Base-by-base conservation (phyloP, 495 filamentous ascomycete species). In the Apodospora peruviana region DNA sequence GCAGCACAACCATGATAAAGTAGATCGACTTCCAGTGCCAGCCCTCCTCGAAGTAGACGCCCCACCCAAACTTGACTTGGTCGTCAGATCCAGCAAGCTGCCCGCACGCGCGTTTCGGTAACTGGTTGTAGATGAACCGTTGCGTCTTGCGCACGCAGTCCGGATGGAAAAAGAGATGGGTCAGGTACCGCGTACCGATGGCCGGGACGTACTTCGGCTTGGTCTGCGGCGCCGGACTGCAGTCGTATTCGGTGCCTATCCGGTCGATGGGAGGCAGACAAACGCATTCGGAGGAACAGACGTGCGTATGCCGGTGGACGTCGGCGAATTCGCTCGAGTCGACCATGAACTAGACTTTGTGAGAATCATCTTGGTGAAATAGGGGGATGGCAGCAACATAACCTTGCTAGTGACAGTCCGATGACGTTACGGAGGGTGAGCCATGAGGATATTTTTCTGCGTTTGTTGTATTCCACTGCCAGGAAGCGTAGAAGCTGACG, bases 11-110 rank as follows among this genome's bases (percentile, higher is more conserved):
- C 5, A 39, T 39, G 17, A 39, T n/a, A 39, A 39, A 18, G 9
- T 39, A 39, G 16, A 39, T 18, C 36, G 36, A 39, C 36, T 39
- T 39, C 36, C 36, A 39, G 17, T 39, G 36, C 36, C 36, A 39
- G 17, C 36, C 17, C 36, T 39, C 36, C 36, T 39, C 36, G 16
- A 39, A 39, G 17, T 39, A 39, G 36, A 39, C 9, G 8, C 36
- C 17, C 36, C 36, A 39, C 7, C 17, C 36, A n/a, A 39, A 39
- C 36, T 39, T 39, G 36, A 39, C 17, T n/a, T 39, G 11, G 11
- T 39, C 36, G 36, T 39, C 17, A 5, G 36, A 39, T 18, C 7
- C 36, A 12, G 17, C 5, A 5, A 39, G 36, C 17, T 39, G 36
- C 17, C 36, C 36, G 17, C 36, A 39, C 9, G 36, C 36, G 11